phyloP scores from a whole-genome alignment of 2,329 filamentous ascomycete genomes.

The Fusarium devonianum region DNA sequence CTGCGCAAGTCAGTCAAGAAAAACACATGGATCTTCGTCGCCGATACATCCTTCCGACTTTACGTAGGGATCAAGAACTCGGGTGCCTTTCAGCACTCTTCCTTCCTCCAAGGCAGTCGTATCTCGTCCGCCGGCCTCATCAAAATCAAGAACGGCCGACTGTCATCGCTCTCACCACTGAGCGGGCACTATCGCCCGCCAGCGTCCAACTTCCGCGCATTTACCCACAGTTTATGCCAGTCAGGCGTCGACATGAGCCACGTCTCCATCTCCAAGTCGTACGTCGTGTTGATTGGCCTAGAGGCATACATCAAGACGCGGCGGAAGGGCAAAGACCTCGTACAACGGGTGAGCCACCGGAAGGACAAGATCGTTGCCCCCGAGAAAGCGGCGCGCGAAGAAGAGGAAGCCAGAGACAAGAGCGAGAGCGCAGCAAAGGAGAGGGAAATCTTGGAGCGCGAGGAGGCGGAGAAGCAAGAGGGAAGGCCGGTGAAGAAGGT shows the following conservation, averaged over 20 bases:
- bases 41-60: conserved; percentile 82
- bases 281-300: conserved; percentile 81
- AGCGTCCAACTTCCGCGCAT: conserved; percentile 81
- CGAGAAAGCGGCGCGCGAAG: conserved; percentile 61
- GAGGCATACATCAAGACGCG: conserved; percentile 79
- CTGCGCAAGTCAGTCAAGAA: conserved; percentile 81
- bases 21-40: conserved; percentile 94
- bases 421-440: conserved; percentile 65
- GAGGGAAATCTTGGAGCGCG: conserved; percentile 53
- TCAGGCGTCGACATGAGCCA: conserved; percentile 80
- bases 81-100: conserved; percentile 89
- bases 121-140: conserved; percentile 86
- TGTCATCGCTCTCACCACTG: conserved; percentile 74
- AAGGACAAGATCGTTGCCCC: conserved; percentile 69
- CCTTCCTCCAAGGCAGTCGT: conserved; percentile 82
- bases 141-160: conserved; percentile 80
- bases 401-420: conserved; percentile 67
- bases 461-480: conserved; percentile 51
- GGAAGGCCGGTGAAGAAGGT: conserved; percentile 43
- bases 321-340: conserved; percentile 65
- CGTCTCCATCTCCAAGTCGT: conserved; percentile 81
- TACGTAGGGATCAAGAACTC: conserved; percentile 91
- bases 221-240: conserved; percentile 75
- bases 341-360: conserved; percentile 58
- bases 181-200: conserved; percentile 88